phyloP scores from a whole-genome alignment of 140 eudicot species.

The Erigeron philadelphicus region DNA sequence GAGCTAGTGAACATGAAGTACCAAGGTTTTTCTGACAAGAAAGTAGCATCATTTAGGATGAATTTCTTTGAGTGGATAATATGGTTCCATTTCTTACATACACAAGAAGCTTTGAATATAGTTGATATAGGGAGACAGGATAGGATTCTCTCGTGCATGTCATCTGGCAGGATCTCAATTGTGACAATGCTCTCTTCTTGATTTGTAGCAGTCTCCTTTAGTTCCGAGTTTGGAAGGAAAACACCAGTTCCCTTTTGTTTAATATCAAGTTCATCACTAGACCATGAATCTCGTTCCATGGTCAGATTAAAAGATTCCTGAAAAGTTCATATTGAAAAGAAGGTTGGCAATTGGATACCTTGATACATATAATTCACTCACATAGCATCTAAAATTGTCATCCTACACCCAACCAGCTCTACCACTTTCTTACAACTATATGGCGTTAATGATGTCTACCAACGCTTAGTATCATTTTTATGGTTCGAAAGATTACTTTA shows the following conservation, averaged over 20 bases:
- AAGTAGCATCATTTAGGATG: conserved; percentile 10
- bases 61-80: conserved; percentile 39
- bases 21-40: conserved; percentile 38
- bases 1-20: conserved; percentile 53
- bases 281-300: conserved; percentile 35
- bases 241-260: conserved; percentile 34
- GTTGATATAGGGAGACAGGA: conserved; percentile 41
- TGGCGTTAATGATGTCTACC: not conserved
- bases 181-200: conserved; percentile 22
- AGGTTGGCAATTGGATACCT: not conserved
- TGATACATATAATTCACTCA: not conserved
- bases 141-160: conserved; percentile 40
- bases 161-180: conserved; percentile 46
- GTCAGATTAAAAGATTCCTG: conserved; percentile 32
- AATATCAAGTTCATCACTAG: conserved; percentile 29
- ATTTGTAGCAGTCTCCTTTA: conserved; percentile 13
- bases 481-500: not conserved
- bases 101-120: conserved; percentile 35
- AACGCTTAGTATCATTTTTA: conserved; percentile 2
- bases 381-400: not conserved
- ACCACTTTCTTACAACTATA: not conserved
- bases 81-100: conserved; percentile 47
- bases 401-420: not conserved
- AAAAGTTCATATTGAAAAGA: not conserved
- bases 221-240: conserved; percentile 25